These are phyloP conservation scores for Gynostemma pentaphyllum DNA, from an alignment of 306 rosid species.

Conservation along the genomic window DNA sequence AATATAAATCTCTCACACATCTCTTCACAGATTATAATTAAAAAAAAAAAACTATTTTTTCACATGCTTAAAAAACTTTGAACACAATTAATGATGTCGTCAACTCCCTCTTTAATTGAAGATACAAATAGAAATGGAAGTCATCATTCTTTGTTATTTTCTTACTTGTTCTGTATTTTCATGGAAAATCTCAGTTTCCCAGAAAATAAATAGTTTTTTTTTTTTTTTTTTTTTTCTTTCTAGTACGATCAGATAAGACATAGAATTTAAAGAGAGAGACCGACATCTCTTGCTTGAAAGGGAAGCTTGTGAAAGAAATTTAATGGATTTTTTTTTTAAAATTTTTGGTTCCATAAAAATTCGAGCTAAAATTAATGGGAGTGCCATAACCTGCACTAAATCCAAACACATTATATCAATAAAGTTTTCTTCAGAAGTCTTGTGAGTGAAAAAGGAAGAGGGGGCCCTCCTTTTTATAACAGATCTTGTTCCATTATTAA, in stretches of 20 bases:
- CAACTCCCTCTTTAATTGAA: background rate
- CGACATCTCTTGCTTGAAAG: constrained; percentile 80
- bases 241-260: background rate
- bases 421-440: no score
- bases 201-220: background rate
- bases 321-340: no score
- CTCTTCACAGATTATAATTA: no score
- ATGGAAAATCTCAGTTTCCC: background rate
- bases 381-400: background rate
- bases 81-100: constrained; percentile 12
- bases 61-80: background rate
- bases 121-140: constrained; percentile 19
- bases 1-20: no score
- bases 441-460: no score
- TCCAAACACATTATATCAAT: background rate
- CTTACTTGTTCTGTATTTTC: background rate
- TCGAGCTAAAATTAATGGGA: background rate
- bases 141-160: constrained; percentile 7
- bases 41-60: background rate
- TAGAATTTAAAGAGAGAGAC: constrained; percentile 13
- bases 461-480: no score
- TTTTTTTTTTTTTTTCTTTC: background rate
- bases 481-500: no score
- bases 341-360: background rate
- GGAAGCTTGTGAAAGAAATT: constrained; percentile 32